Evolutionary conservation across 2,329 filamentous ascomycete genomes (phyloP), one percentile per base, ranked within the genome.

Genomic region (Penicillium crustosum): DNA sequence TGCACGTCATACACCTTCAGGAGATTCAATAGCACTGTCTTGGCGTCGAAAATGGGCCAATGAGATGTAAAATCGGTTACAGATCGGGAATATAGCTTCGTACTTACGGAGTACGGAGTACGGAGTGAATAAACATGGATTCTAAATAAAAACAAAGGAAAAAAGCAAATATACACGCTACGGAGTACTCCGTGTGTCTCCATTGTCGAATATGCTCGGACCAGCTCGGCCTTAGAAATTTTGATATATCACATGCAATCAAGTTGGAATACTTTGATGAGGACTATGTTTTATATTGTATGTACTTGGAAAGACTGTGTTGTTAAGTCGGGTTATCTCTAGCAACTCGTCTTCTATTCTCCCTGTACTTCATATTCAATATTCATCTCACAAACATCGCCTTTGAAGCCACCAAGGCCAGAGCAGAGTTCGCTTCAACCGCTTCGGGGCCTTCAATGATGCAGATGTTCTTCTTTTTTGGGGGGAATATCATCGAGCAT

Each of bases 401-500:
- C 61, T 61, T 55, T 53, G 45, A 64, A 56, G 49, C 43, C 44
- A 38, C 55, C 8, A 33, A 51, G 36, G 23, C 4, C 8, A 29
- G 36, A 51, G 19, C 27, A 52, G 38, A 33, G 19, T 43, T 52
- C 19, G 13, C 36, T 21, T 27, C n/a, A 33, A 52, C 36, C n/a
- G 19, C 38, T 47, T 15, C n/a, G 15, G 25, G 39, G 2, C 29
- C 49, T 38, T 47, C 35, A 27, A 9, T 13, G 13, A 42, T 55
- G 23, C 49, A 42, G 50, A 55, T 54, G 45, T 60, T 21, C 25
- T 57, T 59, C 58, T 61, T 57, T 56, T 53, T 58, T 43, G 53
- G 48, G 55, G 43, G 50, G 49, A 60, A 56, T 57, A 55, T 51
- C 35, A 58, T 57, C 48, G 48, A 54, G 59, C 61, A 61, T 60